phyloP scores from a whole-genome alignment of 2,329 filamentous ascomycete species.

The Trichophyton simii region DNA sequence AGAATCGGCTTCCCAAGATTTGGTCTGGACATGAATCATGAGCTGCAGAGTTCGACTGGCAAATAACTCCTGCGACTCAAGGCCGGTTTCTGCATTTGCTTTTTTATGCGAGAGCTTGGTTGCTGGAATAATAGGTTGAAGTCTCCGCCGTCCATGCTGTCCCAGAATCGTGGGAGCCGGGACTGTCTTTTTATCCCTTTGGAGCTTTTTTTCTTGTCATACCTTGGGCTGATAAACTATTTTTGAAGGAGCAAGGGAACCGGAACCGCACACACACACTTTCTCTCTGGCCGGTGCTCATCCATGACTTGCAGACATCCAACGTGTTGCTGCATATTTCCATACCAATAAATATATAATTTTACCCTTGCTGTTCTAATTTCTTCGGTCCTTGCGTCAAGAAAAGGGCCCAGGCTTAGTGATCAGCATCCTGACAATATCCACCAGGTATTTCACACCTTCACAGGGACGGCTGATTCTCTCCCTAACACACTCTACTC shows the following conservation, averaged over 20 bases:
- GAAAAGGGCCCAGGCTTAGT: neutral
- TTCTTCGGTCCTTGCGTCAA: neutral
- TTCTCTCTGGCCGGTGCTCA: neutral
- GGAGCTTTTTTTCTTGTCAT: neutral
- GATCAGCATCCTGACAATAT: neutral
- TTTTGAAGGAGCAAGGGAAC: neutral
- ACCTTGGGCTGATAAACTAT: neutral
- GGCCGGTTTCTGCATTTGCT: neutral
- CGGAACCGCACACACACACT: neutral
- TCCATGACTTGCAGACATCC: neutral
- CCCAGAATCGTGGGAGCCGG: neutral
- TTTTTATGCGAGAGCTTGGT: neutral
- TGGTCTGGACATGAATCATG: neutral
- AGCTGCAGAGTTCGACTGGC: neutral
- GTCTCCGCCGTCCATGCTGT: neutral
- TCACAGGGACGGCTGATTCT: neutral
- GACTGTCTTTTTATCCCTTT: neutral
- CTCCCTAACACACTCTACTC: neutral
- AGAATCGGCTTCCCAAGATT: neutral
- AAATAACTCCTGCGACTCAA: neutral
- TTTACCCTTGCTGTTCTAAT: neutral
- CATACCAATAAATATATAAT: neutral
- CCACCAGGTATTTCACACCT: neutral
- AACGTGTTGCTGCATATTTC: neutral
- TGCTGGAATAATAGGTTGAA: neutral